phyloP scores from a whole-genome alignment of 2,329 filamentous ascomycete genomes.

The Paramyrothecium roridum region DNA sequence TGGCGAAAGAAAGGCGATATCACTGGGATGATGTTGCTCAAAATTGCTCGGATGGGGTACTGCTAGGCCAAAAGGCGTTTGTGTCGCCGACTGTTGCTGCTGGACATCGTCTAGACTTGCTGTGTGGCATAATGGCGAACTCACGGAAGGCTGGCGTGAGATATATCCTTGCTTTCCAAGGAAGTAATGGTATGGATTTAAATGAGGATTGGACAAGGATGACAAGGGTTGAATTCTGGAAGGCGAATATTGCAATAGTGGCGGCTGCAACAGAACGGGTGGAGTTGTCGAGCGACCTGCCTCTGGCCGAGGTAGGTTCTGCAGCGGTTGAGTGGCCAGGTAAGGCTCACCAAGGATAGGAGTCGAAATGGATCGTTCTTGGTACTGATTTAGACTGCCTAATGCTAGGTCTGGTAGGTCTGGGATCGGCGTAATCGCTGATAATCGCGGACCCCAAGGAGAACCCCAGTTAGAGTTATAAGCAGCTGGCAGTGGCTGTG shows the following conservation, averaged over 20 bases:
- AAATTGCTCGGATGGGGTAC: too few relatives aligned
- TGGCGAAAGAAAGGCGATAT: too few relatives aligned
- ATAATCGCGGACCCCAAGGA: not conserved
- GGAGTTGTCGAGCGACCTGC: conserved; percentile 1
- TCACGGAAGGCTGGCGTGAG: conserved; percentile 16
- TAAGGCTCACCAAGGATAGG: too few relatives aligned
- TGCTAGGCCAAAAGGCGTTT: too few relatives aligned
- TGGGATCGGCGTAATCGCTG: conserved; percentile 6
- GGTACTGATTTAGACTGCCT: too few relatives aligned
- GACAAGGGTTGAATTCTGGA: conserved; percentile 3
- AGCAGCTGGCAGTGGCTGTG: not conserved
- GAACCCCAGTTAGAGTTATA: not conserved
- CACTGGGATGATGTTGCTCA: too few relatives aligned
- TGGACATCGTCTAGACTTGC: not conserved
- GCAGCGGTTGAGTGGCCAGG: too few relatives aligned
- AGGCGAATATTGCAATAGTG: conserved; percentile 4
- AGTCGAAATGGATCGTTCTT: too few relatives aligned
- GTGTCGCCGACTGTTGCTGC: not conserved
- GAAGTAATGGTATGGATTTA: conserved; percentile 20
- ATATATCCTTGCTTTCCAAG: conserved; percentile 7
- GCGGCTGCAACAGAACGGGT: not conserved
- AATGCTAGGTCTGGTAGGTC: not conserved
- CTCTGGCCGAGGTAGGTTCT: not conserved
- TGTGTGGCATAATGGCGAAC: conserved; percentile 19
- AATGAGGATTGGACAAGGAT: conserved; percentile 2